Evolutionary conservation across 2,329 filamentous ascomycete species (phyloP).

Genomic region (Exophiala oligosperma): DNA sequence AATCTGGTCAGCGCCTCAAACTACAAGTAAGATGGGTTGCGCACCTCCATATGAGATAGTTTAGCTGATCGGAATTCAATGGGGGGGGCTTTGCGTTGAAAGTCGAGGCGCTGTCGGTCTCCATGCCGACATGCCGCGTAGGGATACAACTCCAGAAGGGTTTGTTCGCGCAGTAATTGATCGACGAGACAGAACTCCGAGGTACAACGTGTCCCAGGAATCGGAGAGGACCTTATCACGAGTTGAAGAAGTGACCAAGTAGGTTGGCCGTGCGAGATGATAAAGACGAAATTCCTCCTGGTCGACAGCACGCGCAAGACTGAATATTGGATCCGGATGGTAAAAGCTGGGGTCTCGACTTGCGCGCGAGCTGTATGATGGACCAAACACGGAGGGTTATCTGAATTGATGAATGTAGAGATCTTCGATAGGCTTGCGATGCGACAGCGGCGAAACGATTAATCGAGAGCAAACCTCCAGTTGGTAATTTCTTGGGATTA

Average conservation of each 20-base stretch:
- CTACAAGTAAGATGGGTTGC: conserved; percentile 25
- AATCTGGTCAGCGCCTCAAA: conserved; percentile 21
- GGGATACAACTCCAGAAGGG: conserved; percentile 10
- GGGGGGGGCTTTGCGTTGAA: conserved; percentile 36
- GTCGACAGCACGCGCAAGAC: neutral
- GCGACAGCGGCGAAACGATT: no score
- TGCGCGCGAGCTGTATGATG: neutral
- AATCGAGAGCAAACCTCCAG: no score
- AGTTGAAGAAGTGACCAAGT: no score
- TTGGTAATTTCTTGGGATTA: neutral
- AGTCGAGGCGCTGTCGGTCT: conserved; percentile 27
- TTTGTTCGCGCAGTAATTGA: neutral
- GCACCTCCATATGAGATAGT: conserved; percentile 69
- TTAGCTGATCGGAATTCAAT: conserved; percentile 63
- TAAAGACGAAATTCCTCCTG: neutral
- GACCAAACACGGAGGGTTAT: neutral
- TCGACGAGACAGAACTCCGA: conserved; percentile 3
- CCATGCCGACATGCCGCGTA: conserved; percentile 30
- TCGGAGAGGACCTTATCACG: neutral
- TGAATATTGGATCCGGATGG: neutral
- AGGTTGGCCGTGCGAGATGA: neutral
- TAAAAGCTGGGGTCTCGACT: neutral
- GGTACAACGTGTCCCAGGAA: neutral
- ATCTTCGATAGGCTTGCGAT: no score
- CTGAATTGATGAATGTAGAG: neutral